Evolutionary conservation across 371 early-diverging fungal genomes (phyloP).

Genomic region (Mortierella sp.): DNA sequence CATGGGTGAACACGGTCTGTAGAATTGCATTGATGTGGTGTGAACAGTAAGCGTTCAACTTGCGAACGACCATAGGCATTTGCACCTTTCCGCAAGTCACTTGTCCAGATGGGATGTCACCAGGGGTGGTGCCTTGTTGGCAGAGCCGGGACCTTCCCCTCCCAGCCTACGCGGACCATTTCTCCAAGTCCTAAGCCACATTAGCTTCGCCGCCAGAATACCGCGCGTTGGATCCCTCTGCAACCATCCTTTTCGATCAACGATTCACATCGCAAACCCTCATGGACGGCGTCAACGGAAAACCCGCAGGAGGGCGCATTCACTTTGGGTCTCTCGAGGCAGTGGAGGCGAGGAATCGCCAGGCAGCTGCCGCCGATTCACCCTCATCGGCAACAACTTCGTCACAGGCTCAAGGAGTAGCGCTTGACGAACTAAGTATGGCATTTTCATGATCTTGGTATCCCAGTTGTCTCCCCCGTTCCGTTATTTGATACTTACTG

Average conservation of each 20-base stretch:
- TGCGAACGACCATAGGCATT: too few species aligned
- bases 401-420: slow-evolving; percentile 16
- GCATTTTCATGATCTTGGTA: background rate
- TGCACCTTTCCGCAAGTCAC: too few species aligned
- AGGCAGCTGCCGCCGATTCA: slow-evolving; percentile 23
- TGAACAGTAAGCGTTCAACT: too few species aligned
- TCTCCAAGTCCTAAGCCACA: too few species aligned
- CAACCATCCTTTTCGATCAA: background rate
- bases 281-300: slow-evolving; percentile 39
- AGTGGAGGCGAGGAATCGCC: slow-evolving; percentile 47
- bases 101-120: too few species aligned
- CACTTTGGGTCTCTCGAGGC: slow-evolving; percentile 49
- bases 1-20: too few species aligned
- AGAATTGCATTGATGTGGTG: too few species aligned
- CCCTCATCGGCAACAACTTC: slow-evolving; percentile 9
- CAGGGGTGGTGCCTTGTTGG: too few species aligned
- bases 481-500: background rate
- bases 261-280: background rate
- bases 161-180: too few species aligned
- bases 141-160: too few species aligned
- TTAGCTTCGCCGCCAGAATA: too few species aligned
- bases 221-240: too few species aligned
- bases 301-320: slow-evolving; percentile 46
- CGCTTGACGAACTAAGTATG: slow-evolving; percentile 37
- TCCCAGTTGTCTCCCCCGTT: background rate